Evolutionary conservation across 306 rosid species (phyloP).

Genomic region (Mimosa pudica): DNA sequence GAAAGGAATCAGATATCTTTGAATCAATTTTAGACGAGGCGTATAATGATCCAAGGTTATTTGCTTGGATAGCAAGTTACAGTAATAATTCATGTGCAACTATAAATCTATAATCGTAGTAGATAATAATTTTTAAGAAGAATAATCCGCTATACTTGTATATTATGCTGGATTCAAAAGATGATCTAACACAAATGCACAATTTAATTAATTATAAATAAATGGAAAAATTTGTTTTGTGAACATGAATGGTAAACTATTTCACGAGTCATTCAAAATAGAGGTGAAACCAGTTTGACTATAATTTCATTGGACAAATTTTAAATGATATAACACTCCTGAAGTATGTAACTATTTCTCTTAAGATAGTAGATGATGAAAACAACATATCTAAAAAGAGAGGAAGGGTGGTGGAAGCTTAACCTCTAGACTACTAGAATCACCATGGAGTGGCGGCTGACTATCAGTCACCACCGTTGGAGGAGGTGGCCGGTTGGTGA

Average conservation of each 20-base stretch:
- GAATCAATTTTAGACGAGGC: not conserved
- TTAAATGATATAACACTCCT: too few relatives aligned
- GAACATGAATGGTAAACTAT: too few relatives aligned
- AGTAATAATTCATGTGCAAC: too few relatives aligned
- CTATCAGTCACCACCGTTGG: not conserved
- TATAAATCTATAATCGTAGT: too few relatives aligned
- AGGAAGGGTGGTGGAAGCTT: not conserved
- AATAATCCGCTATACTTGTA: not conserved
- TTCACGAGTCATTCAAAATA: too few relatives aligned
- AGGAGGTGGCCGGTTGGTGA: not conserved
- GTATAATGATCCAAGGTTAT: not conserved
- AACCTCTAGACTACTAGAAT: slow-evolving; percentile 5
- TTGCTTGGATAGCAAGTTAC: not conserved
- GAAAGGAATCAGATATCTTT: not conserved
- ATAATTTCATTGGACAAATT: too few relatives aligned
- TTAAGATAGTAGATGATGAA: not conserved
- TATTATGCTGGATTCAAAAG: not conserved
- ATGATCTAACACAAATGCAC: not conserved
- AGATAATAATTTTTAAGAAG: too few relatives aligned
- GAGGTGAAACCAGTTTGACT: too few relatives aligned
- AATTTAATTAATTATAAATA: too few relatives aligned
- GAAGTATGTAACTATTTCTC: too few relatives aligned
- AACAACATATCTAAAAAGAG: not conserved
- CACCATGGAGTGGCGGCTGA: not conserved
- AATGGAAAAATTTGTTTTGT: too few relatives aligned